Base-by-base conservation (phyloP, 768 basidiomycete species). In the Leccinum ochraceum region DNA sequence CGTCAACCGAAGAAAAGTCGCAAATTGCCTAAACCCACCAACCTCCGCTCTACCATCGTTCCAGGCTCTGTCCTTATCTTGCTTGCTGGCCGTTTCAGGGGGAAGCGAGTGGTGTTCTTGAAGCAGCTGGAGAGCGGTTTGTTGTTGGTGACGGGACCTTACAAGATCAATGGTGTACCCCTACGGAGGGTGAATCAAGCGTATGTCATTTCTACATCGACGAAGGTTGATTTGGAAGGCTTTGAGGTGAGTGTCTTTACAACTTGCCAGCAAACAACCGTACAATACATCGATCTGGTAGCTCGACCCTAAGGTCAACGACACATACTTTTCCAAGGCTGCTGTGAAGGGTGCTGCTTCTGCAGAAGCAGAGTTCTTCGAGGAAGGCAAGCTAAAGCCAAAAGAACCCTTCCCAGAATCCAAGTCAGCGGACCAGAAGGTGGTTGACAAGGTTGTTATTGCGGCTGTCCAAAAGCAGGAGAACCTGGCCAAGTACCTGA, bases 101-200 rank as follows among this genome's bases (percentile, higher is more conserved):
- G 96, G 65, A 98, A 98, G 87, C 88, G 97, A 58, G 97, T 99
- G 66, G 95, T 99, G 60, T 96, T 94, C 80, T 81, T 99, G 81
- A 97, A 97, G 86, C 94, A 95, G 82, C 80, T 98, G 75, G 84
- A 85, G 69, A 90, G 90, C 63, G 97, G 97, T 57, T 78, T 99
- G 72, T 79, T 99, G 71, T 83, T 99, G 78, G 94, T 99, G 69
- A 94, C 95, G 42, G 97, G 97, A 58, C 97, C 97, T 53, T 98
- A 86, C 87, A 96, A 94, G 85, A 76, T 98, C 76, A 99, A 99
- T 79, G 97, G 97, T 75, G 96, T 99, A 51, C 97, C 97, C 68
- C 84, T 99, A 76, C 86, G 95, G 76, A 87, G 97, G 76, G 95
- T 99, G 62, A 96, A 95, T 83, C 96, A 98, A 82, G 94, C 97